These are phyloP conservation scores for Ophiorrhiza pumila DNA, from an alignment of 257 asterid genomes.

Conservation along the genomic window DNA sequence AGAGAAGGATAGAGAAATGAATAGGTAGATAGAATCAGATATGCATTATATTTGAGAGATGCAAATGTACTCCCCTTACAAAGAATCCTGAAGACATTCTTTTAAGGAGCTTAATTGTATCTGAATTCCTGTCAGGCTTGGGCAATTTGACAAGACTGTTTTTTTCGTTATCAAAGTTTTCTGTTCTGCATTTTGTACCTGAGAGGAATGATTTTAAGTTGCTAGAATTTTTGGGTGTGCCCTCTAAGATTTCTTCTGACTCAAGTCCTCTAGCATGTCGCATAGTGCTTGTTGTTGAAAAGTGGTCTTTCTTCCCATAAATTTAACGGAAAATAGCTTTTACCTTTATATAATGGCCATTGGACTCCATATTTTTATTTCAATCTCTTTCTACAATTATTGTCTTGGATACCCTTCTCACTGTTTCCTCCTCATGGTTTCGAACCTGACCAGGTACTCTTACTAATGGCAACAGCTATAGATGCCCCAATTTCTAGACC, in stretches of 20 bases:
- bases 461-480: slow-evolving; percentile 97
- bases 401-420: slow-evolving; percentile 6
- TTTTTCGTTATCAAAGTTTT: background rate
- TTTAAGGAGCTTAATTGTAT: too few species aligned
- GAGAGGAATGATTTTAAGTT: background rate
- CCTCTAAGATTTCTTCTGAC: background rate
- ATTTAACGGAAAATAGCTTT: background rate
- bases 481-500: slow-evolving; percentile 49
- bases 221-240: background rate
- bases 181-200: background rate
- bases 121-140: too few species aligned
- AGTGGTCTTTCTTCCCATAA: background rate
- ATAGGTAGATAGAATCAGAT: too few species aligned
- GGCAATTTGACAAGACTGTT: background rate
- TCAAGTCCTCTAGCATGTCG: background rate
- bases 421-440: slow-evolving; percentile 1
- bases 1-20: too few species aligned
- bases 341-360: background rate
- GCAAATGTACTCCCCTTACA: too few species aligned
- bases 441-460: slow-evolving; percentile 56
- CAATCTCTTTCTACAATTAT: background rate
- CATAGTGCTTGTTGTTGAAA: too few species aligned
- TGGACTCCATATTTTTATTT: background rate
- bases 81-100: too few species aligned
- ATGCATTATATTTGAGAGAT: too few species aligned